phyloP scores from a whole-genome alignment of 2,329 filamentous ascomycete genomes.

The Aotearoamyces nothofagi region DNA sequence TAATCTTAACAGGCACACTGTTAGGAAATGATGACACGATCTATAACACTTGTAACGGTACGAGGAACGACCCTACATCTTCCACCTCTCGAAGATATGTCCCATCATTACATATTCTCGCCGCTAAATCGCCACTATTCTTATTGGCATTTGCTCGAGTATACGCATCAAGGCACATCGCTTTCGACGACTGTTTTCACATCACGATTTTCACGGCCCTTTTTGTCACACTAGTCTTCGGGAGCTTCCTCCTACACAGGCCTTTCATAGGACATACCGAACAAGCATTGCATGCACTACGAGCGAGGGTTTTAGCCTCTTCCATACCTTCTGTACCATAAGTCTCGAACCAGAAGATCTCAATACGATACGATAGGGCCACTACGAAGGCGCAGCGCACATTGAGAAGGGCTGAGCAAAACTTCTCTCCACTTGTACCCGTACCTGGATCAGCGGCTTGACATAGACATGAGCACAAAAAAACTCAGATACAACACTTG shows the following conservation, averaged over 20 bases:
- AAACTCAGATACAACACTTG: not conserved
- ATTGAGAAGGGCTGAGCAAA: slow-evolving; percentile 17
- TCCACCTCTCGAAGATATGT: slow-evolving; percentile 11
- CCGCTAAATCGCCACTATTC: slow-evolving; percentile 6
- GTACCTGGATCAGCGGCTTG: slow-evolving; percentile 12
- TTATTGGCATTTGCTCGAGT: slow-evolving; percentile 2
- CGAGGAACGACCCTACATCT: slow-evolving; percentile 18
- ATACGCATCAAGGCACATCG: not conserved
- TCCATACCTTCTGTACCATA: slow-evolving; percentile 19
- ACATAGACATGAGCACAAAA: not conserved
- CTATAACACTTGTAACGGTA: slow-evolving; percentile 21
- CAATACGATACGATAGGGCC: slow-evolving; percentile 14
- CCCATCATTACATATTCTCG: not conserved
- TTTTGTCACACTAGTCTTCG: slow-evolving; percentile 20
- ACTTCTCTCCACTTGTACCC: slow-evolving; percentile 18
- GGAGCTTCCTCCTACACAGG: slow-evolving; percentile 8
- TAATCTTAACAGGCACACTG: slow-evolving; percentile 5
- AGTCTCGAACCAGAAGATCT: slow-evolving; percentile 16
- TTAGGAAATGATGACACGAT: slow-evolving; percentile 19
- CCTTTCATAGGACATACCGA: slow-evolving; percentile 12
- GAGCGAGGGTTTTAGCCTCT: slow-evolving; percentile 11
- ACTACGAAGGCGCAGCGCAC: slow-evolving; percentile 17
- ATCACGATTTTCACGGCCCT: slow-evolving; percentile 20
- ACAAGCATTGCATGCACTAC: slow-evolving; percentile 16
- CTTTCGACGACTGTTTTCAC: slow-evolving; percentile 17